A percentile compares a stretch with the other conserved stretches of the same genome.
Evolutionary conservation across 768 basidiomycete species (phyloP).

Genomic region (Auriscalpium orientale): DNA sequence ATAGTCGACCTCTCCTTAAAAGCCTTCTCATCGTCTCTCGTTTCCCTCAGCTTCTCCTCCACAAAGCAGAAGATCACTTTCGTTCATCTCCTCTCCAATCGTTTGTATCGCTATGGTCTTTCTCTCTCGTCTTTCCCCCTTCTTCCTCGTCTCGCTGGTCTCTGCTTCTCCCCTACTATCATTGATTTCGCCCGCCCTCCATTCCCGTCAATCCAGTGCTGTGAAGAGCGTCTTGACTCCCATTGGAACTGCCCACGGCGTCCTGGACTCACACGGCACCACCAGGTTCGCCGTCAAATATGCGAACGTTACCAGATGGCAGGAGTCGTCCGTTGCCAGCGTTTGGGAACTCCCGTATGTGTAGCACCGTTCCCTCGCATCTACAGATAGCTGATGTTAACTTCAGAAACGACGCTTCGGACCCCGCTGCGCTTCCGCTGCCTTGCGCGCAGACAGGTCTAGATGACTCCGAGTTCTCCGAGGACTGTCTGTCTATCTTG

Average conservation of each 20-base stretch:
- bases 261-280: conserved; percentile 38
- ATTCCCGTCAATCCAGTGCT: conserved; percentile 28
- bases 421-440: conserved; percentile 51
- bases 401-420: conserved; percentile 40
- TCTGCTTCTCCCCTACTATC: conserved; percentile 35
- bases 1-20: too few species aligned
- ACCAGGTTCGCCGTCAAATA: conserved; percentile 61
- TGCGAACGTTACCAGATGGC: conserved; percentile 56
- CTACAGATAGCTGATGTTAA: not conserved
- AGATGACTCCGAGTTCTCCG: conserved; percentile 41
- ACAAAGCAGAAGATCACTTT: too few species aligned
- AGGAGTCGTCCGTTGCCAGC: conserved; percentile 42
- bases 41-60: too few species aligned
- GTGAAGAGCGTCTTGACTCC: conserved; percentile 34
- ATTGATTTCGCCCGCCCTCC: conserved; percentile 34
- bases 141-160: conserved; percentile 23
- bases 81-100: too few species aligned
- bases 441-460: conserved; percentile 62
- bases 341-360: conserved; percentile 61
- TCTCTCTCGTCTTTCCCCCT: conserved; percentile 24
- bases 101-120: conserved; percentile 24
- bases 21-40: too few species aligned
- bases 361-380: not conserved
- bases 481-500: conserved; percentile 80
- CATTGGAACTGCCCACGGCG: conserved; percentile 51